Base-by-base conservation (phyloP, 768 basidiomycete species). In the Termitomyces eurrhizus region DNA sequence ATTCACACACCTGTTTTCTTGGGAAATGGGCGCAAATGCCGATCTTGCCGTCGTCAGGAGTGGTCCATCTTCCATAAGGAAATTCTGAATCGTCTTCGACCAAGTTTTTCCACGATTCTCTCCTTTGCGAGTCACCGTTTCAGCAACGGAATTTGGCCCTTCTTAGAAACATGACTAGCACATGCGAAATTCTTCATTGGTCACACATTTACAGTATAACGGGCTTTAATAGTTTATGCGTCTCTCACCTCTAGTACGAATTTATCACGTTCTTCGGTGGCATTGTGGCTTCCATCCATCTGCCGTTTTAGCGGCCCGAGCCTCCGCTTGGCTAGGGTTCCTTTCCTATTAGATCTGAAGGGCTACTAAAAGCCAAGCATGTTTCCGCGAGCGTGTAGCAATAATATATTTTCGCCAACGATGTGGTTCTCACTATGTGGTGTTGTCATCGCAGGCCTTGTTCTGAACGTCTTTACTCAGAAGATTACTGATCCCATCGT, bases 401-500 rank as follows among this genome's bases (percentile, higher is more conserved):
- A 29, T 24, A 57, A 12, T 26, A 36, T 54, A 36, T 37, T 55
- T 32, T 59, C 60, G 11, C 55, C 62, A 42, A 61, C 44, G 4
- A 65, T 65, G 65, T 53, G 57, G 54, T 50, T 64, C 35, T 56
- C 63, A 18, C 48, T 65, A 11, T 63, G 32, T 35, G 56, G 55
- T 42, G 60, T 53, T 16, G 24, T 46, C 16, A 12, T 67, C n/a
- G 56, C 59, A 42, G 57, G 59, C 46, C 44, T 65, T 16, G 54
- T 62, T 32, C 50, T 65, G 26, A 54, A 46, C 35, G 62, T 45
- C 13, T 59, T 57, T 32, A 58, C 58, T 18, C 48, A 58, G 18
- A 49, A 57, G 36, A 35, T 37, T 24, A 21, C 56, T 26, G 56
- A 53, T 48, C 58, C 61, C 59, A 70, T 84, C 32, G 78, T 86